A percentile compares a stretch with the other conserved stretches of the same genome.
Conservation (phyloP, 2,329 filamentous ascomycete genomes). For the Seiridium unicorne region DNA sequence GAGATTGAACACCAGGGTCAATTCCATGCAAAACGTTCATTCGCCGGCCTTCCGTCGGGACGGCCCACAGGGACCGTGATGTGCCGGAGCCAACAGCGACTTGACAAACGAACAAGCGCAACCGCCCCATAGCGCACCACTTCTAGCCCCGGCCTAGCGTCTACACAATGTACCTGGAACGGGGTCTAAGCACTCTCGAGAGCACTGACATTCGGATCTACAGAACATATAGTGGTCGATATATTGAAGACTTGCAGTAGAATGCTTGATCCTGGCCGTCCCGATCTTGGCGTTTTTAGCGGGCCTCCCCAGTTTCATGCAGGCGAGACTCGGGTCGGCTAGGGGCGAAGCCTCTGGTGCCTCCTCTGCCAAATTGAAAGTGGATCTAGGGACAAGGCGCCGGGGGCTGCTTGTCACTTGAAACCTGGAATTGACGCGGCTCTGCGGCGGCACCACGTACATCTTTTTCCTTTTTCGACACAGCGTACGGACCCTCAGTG, state of each 20-base stretch:
- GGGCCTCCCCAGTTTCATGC: not conserved
- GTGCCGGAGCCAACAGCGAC: not conserved
- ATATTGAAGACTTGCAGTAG: not conserved
- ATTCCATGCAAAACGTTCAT: not conserved
- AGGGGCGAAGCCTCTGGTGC: not conserved
- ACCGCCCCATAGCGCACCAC: not conserved
- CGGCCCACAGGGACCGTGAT: not conserved
- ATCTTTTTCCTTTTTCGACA: not conserved
- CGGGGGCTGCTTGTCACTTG: not conserved
- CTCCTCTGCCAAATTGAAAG: slow-evolving; percentile 1
- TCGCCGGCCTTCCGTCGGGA: not conserved
- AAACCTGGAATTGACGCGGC: not conserved
- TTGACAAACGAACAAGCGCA: not conserved
- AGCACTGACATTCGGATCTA: not conserved
- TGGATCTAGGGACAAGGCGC: not conserved
- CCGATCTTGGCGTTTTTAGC: not conserved
- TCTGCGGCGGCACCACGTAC: not conserved
- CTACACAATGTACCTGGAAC: no score
- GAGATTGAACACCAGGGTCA: not conserved
- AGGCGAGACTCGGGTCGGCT: not conserved
- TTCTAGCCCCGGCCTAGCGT: not conserved
- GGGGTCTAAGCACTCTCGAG: not conserved
- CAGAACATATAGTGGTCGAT: not conserved
- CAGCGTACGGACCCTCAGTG: not conserved
- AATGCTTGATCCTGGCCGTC: not conserved